A percentile compares a stretch with the other conserved stretches of the same genome.
Evolutionary conservation across 768 basidiomycete species (phyloP).

Genomic region (Rhodotorula taiwanensis): DNA sequence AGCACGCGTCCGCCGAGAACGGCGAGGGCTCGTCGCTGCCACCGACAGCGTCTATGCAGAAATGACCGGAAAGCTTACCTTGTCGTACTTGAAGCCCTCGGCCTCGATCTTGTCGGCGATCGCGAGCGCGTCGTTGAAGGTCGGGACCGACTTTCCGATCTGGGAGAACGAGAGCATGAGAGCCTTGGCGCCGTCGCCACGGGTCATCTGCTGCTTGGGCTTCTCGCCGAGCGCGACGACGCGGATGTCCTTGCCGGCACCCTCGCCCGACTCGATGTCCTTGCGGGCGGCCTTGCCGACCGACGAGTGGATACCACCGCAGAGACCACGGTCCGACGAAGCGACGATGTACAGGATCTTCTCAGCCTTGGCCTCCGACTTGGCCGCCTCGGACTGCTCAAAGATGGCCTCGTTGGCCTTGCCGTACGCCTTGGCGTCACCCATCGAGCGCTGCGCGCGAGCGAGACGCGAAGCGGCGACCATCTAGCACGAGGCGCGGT

Average conservation of each 20-base stretch:
- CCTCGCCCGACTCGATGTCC: conserved; percentile 53
- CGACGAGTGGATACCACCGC: conserved; percentile 98
- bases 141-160: conserved; percentile 94
- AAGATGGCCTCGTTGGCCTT: conserved; percentile 68
- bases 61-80: conserved; percentile 45
- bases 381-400: conserved; percentile 63
- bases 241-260: conserved; percentile 50
- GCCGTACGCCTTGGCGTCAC: conserved; percentile 84
- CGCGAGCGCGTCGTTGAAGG: conserved; percentile 88
- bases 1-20: background rate
- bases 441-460: conserved; percentile 92
- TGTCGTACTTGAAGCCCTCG: conserved; percentile 78
- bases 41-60: background rate
- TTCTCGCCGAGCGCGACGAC: conserved; percentile 94
- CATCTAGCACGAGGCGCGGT: conserved; percentile 53
- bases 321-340: conserved; percentile 98
- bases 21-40: background rate
- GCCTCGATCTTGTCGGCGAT: conserved; percentile 88
- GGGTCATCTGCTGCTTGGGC: conserved; percentile 78
- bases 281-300: conserved; percentile 82
- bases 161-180: conserved; percentile 87
- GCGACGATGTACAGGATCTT: conserved; percentile 84
- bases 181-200: conserved; percentile 58
- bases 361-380: conserved; percentile 52
- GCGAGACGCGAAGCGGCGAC: conserved; percentile 95